Evolutionary conservation across 805 yeast genomes (phyloP).

Genomic region (Teunomyces barrocoloradensis): DNA sequence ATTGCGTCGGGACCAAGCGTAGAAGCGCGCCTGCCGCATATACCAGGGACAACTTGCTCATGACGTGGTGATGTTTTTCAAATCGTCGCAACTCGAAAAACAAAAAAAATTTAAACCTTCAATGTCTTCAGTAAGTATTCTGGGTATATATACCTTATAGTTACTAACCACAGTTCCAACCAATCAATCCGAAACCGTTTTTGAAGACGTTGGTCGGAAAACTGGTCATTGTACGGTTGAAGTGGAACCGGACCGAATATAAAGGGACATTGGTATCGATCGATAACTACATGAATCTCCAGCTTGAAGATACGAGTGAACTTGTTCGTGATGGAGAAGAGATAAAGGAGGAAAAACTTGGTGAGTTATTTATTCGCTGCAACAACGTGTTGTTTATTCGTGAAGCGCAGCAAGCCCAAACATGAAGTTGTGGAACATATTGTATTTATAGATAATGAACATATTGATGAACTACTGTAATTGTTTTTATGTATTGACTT

Average conservation of each 20-base stretch:
- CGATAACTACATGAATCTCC: conserved; percentile 91
- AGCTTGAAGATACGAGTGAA: conserved; percentile 57
- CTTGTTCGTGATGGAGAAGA: conserved; percentile 44
- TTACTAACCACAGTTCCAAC: conserved; percentile 39
- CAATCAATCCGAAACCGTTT: conserved; percentile 89
- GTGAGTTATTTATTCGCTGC: conserved; percentile 28
- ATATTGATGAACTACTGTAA: background rate
- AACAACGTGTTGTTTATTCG: conserved; percentile 27
- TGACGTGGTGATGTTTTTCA: conserved; percentile 2
- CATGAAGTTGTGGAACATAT: background rate
- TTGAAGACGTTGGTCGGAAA: conserved; percentile 71
- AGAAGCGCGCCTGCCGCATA: conserved; percentile 28
- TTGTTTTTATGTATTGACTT: too few relatives aligned
- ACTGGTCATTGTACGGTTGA: conserved; percentile 72
- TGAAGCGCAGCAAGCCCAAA: conserved; percentile 8
- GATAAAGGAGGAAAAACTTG: conserved; percentile 19
- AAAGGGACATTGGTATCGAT: conserved; percentile 73
- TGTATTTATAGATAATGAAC: background rate
- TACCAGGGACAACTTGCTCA: conserved; percentile 23
- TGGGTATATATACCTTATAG: too few relatives aligned
- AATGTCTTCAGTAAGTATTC: conserved; percentile 5
- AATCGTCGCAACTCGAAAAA: background rate
- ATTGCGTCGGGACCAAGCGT: conserved; percentile 34
- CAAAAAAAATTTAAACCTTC: background rate
- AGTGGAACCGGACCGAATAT: conserved; percentile 90